Conservation (phyloP, 257 asterid species). For the Solanum boliviense region DNA sequence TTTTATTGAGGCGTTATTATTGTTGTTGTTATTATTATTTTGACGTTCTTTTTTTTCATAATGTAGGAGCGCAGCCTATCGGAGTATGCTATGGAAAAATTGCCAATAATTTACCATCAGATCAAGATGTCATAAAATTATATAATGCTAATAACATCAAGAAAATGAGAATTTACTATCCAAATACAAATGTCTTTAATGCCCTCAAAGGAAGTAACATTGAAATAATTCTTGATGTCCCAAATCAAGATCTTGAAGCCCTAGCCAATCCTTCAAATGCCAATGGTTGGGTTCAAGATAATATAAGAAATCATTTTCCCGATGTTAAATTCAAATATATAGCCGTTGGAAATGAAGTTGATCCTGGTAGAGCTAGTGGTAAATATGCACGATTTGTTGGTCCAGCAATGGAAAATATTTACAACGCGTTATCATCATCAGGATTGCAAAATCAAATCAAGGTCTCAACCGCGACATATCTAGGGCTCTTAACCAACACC, state of each 20-base stretch:
- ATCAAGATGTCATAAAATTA: constrained; percentile 9
- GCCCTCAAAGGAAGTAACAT: constrained; percentile 25
- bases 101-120: constrained; percentile 20
- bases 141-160: constrained; percentile 10
- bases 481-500: too few species aligned
- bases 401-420: constrained; percentile 11
- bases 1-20: too few species aligned
- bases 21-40: background rate
- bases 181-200: background rate
- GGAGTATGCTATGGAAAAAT: constrained; percentile 24
- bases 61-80: background rate
- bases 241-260: constrained; percentile 1
- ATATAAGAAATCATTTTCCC: background rate
- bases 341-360: constrained; percentile 29
- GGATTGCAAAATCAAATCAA: too few species aligned
- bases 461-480: too few species aligned
- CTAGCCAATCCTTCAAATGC: constrained; percentile 3
- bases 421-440: too few species aligned
- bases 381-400: background rate
- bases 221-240: constrained; percentile 14
- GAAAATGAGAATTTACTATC: constrained; percentile 15
- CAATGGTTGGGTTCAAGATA: constrained; percentile 20
- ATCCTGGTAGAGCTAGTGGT: background rate
- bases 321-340: constrained; percentile 27
- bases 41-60: background rate